These are phyloP conservation scores for Chlamydomonas schloesseri DNA, from an alignment of 139 green algal species.

Conservation along the genomic window DNA sequence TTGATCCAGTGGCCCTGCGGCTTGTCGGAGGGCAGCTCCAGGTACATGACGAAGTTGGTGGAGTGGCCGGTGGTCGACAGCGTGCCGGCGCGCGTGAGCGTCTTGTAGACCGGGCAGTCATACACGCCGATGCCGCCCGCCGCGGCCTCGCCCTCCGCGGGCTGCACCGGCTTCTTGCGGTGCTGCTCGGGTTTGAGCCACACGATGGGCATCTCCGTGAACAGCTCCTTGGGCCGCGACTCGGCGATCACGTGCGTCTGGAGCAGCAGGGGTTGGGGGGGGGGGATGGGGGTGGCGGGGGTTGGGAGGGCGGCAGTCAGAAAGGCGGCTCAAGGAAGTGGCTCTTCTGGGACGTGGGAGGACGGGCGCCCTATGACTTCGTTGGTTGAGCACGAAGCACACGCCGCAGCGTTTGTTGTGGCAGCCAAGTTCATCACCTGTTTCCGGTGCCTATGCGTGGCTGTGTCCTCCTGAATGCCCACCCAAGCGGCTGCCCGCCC, in stretches of 20 bases:
- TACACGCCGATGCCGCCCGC: conserved; percentile 63
- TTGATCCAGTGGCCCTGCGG: conserved; percentile 84
- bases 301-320: too few relatives aligned
- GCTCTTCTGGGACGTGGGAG: too few relatives aligned
- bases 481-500: too few relatives aligned
- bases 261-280: neutral
- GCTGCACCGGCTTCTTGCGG: conserved; percentile 51
- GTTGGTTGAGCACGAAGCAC: too few relatives aligned
- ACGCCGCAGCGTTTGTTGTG: too few relatives aligned
- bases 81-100: conserved; percentile 73
- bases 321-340: too few relatives aligned
- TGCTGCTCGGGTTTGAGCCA: conserved; percentile 80
- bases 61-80: conserved; percentile 87
- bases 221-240: conserved; percentile 88
- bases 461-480: too few relatives aligned
- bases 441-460: too few relatives aligned
- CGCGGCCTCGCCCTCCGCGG: neutral
- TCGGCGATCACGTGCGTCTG: conserved; percentile 75
- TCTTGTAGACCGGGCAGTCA: conserved; percentile 85
- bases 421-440: too few relatives aligned
- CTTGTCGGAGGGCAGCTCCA: conserved; percentile 79
- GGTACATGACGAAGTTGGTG: conserved; percentile 91
- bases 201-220: conserved; percentile 86
- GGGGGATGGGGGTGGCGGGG: too few relatives aligned
- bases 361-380: too few relatives aligned